Base-by-base conservation (phyloP, 352 stramenopile genomes). In the Globisporangium irregulare region DNA sequence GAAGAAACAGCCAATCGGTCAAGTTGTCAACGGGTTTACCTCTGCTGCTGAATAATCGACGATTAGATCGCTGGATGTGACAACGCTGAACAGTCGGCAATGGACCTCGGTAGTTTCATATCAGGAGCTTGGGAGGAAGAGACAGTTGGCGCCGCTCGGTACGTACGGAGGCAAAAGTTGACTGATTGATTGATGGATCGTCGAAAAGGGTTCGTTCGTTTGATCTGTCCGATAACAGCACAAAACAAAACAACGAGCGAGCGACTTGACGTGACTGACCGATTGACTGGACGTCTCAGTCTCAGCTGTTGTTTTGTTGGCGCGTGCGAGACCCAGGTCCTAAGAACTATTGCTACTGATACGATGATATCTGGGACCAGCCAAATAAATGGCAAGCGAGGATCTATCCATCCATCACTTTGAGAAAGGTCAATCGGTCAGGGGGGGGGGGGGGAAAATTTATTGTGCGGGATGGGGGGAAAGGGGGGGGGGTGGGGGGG, bases 1-100 rank as follows among this genome's bases (percentile, higher is more conserved):
- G 64, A 67, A 69, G 56, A 64, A 63, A 24, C 43, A 64, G 41
- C 64, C 56, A 69, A 69, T 69, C 64, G 3, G 64, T 64, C 55
- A 69, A 64, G 43, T 61, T 68, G 62, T 68, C 62, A 68, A 62
- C 62, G 51, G 62, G 6, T 54, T 36, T 24, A 68, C 51, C 62
- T 68, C 22, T 56, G 24, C 4, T 41, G 38, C 10, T 55, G 24
- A 36, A 68, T 68, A 68, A 27, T 62, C 50, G 15, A 18, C 51
- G 6, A 34, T 46, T 46, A 46, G 27, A 29, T 36, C 18, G 24
- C n/a, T 7, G 3, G 8, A 38, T 15, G 10, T 5, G 8, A 25
- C 25, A 29, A n/a, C 10, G 1, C 2, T 1, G 6, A 4, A 4
- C 2, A n/a, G 32, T 10, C 9, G 7, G 12, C 18, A 48, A 29